Evolutionary conservation across 768 basidiomycete genomes (phyloP).

Genomic region (Leccinum subgranulosum): DNA sequence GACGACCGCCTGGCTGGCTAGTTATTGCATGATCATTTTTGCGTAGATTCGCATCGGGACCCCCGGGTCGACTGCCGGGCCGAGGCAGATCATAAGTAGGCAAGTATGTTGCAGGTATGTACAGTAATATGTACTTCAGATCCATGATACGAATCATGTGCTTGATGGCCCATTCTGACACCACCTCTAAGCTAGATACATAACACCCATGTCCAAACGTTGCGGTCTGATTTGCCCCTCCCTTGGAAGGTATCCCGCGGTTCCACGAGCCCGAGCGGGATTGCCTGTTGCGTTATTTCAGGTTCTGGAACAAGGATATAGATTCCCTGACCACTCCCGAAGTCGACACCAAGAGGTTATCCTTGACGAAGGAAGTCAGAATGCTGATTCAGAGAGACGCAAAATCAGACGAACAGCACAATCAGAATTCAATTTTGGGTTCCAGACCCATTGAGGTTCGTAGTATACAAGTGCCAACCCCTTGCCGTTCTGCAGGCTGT

Average conservation of each 20-base stretch:
- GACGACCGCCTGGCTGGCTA: neutral
- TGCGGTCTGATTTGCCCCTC: neutral
- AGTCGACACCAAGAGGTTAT: constrained; percentile 7
- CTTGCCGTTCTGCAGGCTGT: neutral
- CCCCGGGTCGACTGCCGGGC: neutral
- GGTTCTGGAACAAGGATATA: neutral
- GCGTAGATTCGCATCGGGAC: neutral
- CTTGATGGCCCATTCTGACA: neutral
- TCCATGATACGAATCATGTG: neutral
- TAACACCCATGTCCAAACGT: neutral
- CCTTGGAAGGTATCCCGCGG: neutral
- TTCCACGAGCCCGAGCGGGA: neutral
- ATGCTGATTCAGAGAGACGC: neutral
- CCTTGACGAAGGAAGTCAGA: neutral
- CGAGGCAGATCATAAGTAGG: neutral
- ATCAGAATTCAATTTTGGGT: constrained; percentile 2
- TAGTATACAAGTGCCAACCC: constrained; percentile 11
- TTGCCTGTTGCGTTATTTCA: neutral
- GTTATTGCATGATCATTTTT: neutral
- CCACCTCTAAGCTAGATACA: neutral
- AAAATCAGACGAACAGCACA: constrained; percentile 8
- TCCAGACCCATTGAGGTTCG: constrained; percentile 10
- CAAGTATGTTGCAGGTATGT: too few relatives aligned
- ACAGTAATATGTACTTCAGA: neutral
- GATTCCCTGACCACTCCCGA: constrained; percentile 5